phyloP scores from a whole-genome alignment of 257 asterid species.

The Lycium barbarum region DNA sequence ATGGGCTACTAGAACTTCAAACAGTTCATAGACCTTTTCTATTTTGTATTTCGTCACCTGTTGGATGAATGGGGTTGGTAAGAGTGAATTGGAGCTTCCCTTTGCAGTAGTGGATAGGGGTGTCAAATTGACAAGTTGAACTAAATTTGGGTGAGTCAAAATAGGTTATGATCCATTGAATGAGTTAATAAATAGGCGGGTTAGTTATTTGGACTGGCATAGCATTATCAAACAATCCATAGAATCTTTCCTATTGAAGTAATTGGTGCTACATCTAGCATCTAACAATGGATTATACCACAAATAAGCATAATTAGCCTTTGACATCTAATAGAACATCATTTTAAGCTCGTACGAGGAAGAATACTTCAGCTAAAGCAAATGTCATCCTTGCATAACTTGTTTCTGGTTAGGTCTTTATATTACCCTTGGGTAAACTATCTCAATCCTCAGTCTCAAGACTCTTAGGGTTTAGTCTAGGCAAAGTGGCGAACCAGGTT shows the following conservation, averaged over 20 bases:
- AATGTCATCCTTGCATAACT: background rate
- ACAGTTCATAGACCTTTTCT: background rate
- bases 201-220: background rate
- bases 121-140: background rate
- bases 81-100: too few species aligned
- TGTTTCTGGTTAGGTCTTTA: background rate
- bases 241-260: background rate
- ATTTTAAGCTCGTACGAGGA: background rate
- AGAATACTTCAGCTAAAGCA: background rate
- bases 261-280: background rate
- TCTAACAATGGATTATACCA: background rate
- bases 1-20: background rate
- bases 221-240: background rate
- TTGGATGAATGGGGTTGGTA: too few species aligned
- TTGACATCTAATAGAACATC: background rate
- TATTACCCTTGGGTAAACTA: background rate
- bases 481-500: background rate
- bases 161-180: background rate
- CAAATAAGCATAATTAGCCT: background rate
- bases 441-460: background rate
- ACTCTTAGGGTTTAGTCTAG: background rate
- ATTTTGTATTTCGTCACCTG: background rate
- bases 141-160: background rate
- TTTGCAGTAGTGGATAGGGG: background rate
- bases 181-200: background rate